phyloP scores from a whole-genome alignment of 2,329 filamentous ascomycete genomes.

The Fusarium sp. region DNA sequence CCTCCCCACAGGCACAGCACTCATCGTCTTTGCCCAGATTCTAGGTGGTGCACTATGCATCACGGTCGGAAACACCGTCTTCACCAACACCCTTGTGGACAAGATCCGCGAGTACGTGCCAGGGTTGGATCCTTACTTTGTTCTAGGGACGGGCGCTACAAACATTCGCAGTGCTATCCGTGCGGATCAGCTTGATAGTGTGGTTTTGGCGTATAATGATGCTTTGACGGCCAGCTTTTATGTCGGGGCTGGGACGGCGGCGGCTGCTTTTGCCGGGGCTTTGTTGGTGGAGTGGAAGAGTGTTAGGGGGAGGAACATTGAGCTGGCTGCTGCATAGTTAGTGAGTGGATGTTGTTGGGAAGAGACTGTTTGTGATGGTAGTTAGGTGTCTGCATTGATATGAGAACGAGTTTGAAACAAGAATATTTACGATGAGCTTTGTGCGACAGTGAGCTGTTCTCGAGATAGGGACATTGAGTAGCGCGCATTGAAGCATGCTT shows the following conservation, averaged over 20 bases:
- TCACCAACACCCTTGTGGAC: constrained; percentile 59
- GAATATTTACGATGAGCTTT: too few species aligned
- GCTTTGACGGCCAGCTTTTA: constrained; percentile 58
- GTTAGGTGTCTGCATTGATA: background rate
- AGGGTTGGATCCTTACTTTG: constrained; percentile 46
- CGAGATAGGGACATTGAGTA: background rate
- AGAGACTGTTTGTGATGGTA: background rate
- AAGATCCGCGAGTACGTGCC: constrained; percentile 54
- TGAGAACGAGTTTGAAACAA: background rate
- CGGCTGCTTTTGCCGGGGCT: constrained; percentile 57
- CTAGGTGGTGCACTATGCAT: constrained; percentile 61
- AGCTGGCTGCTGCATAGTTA: constrained; percentile 44
- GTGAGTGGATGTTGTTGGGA: background rate
- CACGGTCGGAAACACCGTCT: constrained; percentile 62
- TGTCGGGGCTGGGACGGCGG: constrained; percentile 58
- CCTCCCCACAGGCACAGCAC: constrained; percentile 53
- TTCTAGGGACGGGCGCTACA: constrained; percentile 55
- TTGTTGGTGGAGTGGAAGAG: constrained; percentile 66
- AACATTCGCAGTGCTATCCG: constrained; percentile 48
- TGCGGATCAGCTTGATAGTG: constrained; percentile 46
- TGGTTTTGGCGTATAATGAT: constrained; percentile 58
- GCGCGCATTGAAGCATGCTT: background rate
- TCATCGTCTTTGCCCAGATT: constrained; percentile 50
- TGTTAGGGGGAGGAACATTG: constrained; percentile 66
- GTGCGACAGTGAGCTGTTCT: background rate